These are phyloP conservation scores for Saturnispora hagleri DNA, from an alignment of 805 yeast genomes.

Conservation along the genomic window DNA sequence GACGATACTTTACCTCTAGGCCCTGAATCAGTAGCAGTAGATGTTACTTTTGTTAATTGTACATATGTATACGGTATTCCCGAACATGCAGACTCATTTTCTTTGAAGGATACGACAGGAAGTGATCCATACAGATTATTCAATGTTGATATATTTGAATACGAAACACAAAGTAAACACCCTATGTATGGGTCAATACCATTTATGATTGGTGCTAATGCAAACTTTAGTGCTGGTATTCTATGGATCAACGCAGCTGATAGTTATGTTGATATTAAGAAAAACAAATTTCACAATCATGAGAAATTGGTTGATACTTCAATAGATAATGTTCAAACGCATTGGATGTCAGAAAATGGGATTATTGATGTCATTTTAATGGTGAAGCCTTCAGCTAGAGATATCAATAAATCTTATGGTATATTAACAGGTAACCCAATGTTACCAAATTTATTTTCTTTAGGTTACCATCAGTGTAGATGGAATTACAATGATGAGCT, in stretches of 20 bases:
- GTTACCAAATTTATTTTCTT: conserved; percentile 67
- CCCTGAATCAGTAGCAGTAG: conserved; percentile 84
- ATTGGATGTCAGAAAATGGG: conserved; percentile 94
- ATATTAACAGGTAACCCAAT: conserved; percentile 60
- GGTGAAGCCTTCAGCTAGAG: conserved; percentile 45
- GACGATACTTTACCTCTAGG: conserved; percentile 66
- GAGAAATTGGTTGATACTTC: neutral
- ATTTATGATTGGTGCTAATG: conserved; percentile 61
- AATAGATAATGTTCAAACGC: conserved; percentile 35
- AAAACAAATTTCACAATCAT: conserved; percentile 15
- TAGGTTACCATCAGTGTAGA: conserved; percentile 93
- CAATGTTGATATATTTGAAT: conserved; percentile 94
- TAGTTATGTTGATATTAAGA: conserved; percentile 71
- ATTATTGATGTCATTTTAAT: conserved; percentile 65
- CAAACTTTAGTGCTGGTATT: conserved; percentile 55
- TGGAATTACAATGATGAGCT: conserved; percentile 92
- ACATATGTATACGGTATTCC: conserved; percentile 85
- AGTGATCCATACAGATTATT: conserved; percentile 76
- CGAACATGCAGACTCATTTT: conserved; percentile 81
- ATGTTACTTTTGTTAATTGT: conserved; percentile 54
- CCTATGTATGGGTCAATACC: conserved; percentile 98
- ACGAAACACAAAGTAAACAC: conserved; percentile 68
- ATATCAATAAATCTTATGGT: conserved; percentile 54
- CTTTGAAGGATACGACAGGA: conserved; percentile 57
- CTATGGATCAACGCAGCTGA: conserved; percentile 95